Evolutionary conservation across 768 basidiomycete genomes (phyloP).

Genomic region (Xerocomellus chrysenteron): DNA sequence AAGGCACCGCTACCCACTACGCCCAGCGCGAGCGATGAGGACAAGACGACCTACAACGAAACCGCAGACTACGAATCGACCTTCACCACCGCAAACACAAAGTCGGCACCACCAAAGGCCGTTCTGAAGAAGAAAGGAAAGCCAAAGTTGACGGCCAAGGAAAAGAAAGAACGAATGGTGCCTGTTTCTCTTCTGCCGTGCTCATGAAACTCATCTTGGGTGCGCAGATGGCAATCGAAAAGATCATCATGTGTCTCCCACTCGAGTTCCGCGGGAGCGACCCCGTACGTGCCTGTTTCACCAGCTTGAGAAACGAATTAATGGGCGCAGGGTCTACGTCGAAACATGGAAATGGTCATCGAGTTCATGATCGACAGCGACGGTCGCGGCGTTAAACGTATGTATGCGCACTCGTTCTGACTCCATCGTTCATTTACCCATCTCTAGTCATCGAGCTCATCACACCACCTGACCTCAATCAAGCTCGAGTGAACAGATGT

Average conservation of each 20-base stretch:
- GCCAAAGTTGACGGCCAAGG: constrained; percentile 69
- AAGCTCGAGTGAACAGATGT: constrained; percentile 91
- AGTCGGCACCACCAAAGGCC: constrained; percentile 42
- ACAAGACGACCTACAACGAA: constrained; percentile 33
- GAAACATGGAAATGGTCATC: constrained; percentile 79
- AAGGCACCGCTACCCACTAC: constrained; percentile 32
- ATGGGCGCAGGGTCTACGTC: constrained; percentile 58
- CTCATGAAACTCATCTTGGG: not conserved
- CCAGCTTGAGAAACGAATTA: too few relatives aligned
- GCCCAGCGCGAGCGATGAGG: constrained; percentile 20
- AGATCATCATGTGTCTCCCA: constrained; percentile 72
- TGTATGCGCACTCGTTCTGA: constrained; percentile 36
- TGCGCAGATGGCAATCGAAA: constrained; percentile 59
- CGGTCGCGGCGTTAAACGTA: constrained; percentile 54
- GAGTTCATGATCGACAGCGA: constrained; percentile 69
- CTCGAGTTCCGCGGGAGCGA: constrained; percentile 90
- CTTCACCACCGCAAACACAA: constrained; percentile 38
- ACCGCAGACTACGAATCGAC: constrained; percentile 36
- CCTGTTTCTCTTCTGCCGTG: constrained; percentile 18
- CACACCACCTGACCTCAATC: constrained; percentile 77
- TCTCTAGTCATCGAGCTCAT: constrained; percentile 73
- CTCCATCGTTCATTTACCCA: not conserved
- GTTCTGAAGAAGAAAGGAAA: constrained; percentile 55
- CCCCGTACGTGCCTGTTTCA: constrained; percentile 54
- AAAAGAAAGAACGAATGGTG: constrained; percentile 81